Evolutionary conservation across 768 basidiomycete species (phyloP), one percentile per base, ranked within the genome.

Genomic region (Crucibulum laeve): DNA sequence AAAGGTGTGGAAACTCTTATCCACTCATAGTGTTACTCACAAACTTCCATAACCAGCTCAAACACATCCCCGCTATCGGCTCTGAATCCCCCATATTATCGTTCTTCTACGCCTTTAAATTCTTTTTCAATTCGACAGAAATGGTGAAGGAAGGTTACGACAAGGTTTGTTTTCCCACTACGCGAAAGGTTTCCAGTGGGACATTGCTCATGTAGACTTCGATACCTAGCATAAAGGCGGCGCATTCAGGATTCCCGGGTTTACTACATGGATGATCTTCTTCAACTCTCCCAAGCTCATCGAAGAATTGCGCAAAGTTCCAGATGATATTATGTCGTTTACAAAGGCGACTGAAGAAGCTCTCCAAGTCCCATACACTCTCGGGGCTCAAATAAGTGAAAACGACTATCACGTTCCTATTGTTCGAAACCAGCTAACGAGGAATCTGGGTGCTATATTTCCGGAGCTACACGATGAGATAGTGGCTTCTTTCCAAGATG

Each of bases 391-490:
- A 15, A 45, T 63, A 15, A 42, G 47, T 22, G 18, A 47, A 14
- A 52, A 66, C 41, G 55, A 53, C 1, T 61, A 65, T 47, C 64
- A 68, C 38, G 46, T 66, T 11, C 50, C 50, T 6, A 53, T 64
- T 5, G 52, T 70, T 10, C 56, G 58, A 7, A 49, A 50, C 6
- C 49, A 52, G 8, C 48, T 70, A 7, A 67, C 61, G 17, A 50
- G 65, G 19, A 64, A 62, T 21, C 44, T 70, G n/a, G 50, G 50
- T 14, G 45, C 37, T 8, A 50, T 58, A 15, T 65, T 68, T 49
- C 54, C 57, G 23, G 57, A 54, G 5, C 42, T 80, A n/a, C 61
- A 56, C 3, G 73, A 79, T 19, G 81, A 82, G 47, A 53, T 79
- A 17, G 45, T 60, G 5, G 49, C 55, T 4, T 61, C 75, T 4